Evolutionary conservation across 108 stramenopile species (phyloP), one percentile per base, ranked within the genome.

Genomic region (Pseudonitzschia multiseries): DNA sequence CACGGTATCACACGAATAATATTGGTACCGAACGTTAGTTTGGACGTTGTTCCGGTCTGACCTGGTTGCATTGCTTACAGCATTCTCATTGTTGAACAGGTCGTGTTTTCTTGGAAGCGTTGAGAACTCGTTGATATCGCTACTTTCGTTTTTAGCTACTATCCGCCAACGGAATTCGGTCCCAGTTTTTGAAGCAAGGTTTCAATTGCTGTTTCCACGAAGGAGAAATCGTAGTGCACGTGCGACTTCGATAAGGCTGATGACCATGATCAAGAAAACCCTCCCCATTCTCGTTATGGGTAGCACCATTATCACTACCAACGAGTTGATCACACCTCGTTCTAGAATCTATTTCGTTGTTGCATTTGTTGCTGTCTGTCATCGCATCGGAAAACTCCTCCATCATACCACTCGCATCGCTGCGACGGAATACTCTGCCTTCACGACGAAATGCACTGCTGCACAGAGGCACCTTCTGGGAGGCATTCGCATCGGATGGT

Each of bases 171-270:
- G 2, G 43, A 18, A 67, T 67, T 18, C 64, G 44, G 42, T 67
- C 44, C 66, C 66, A 22, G 18, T 67, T 32, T 28, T 67, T 67
- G 66, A 67, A 67, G 27, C 60, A 40, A 12, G 72, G 62, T 57
- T 18, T 57, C 46, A 60, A 48, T 22, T 28, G 36, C 27, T 60
- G 9, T 28, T 70, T 54, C 56, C 32, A 48, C 46, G 46, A 48
- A 36, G 2, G 6, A 36, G 36, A 6, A 36, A 36, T 36, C 36
- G 36, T 36, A 6, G 36, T 36, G 36, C 36, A 36, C 36, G 36
- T 36, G 36, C 36, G 36, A 36, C 36, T 36, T 5, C 2, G 36
- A 5, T 36, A 6, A 36, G 36, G 6, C 36, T 36, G 36, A 36
- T 53, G 22, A 51, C 52, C 14, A 21, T n/a, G 14, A 26, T 21